A percentile compares a stretch with the other conserved stretches of the same genome.
Evolutionary conservation across 495 filamentous ascomycete genomes (phyloP).

Genomic region (Cudoniella acicularis): DNA sequence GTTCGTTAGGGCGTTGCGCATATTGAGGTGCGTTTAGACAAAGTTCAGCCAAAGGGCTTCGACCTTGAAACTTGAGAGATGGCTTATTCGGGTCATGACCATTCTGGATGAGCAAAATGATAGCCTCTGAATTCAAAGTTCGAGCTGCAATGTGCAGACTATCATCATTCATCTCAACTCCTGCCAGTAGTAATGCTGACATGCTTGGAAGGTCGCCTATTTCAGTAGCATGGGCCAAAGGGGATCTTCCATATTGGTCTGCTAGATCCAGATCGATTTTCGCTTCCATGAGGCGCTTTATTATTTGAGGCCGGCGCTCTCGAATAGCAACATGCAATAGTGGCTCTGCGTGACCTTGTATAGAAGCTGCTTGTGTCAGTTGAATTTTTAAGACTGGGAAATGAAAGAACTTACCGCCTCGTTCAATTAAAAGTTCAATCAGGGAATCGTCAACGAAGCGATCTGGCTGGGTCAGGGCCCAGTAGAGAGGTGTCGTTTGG

Average conservation of each 20-base stretch:
- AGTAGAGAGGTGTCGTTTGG: slow-evolving; percentile 12
- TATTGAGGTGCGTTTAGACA: slow-evolving; percentile 9
- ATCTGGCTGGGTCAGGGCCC: not conserved
- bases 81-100: slow-evolving; percentile 19
- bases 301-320: slow-evolving; percentile 1
- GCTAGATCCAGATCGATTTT: slow-evolving; percentile 10
- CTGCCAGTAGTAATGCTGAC: slow-evolving; percentile 10
- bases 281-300: slow-evolving; percentile 10
- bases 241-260: slow-evolving; percentile 5
- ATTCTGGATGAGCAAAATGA: slow-evolving; percentile 8
- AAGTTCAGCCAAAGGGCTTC: slow-evolving; percentile 16
- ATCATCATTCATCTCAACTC: slow-evolving; percentile 10
- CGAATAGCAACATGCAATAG: slow-evolving; percentile 18
- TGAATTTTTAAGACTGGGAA: not conserved
- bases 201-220: slow-evolving; percentile 14
- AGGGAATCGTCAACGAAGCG: slow-evolving; percentile 4
- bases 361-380: slow-evolving; percentile 8
- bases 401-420: slow-evolving; percentile 14
- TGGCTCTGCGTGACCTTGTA: slow-evolving; percentile 6
- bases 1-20: not conserved
- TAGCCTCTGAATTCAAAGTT: slow-evolving; percentile 10
- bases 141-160: slow-evolving; percentile 21
- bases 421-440: slow-evolving; percentile 4
- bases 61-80: slow-evolving; percentile 6
- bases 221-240: slow-evolving; percentile 12